Base-by-base conservation (phyloP, 805 yeast genomes). In the Sugiyamaella mastotermitis region DNA sequence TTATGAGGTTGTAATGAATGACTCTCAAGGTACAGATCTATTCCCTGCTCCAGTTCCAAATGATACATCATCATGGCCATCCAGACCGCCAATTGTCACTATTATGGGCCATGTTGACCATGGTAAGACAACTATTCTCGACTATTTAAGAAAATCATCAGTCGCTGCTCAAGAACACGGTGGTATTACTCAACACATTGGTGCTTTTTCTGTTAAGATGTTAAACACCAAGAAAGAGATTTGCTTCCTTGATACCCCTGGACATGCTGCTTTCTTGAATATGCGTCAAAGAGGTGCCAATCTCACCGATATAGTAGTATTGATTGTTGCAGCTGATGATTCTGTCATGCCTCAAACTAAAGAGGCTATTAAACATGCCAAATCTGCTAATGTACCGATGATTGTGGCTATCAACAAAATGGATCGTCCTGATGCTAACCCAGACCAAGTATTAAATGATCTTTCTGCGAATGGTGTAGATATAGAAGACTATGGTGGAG, bases 61-160 rank as follows among this genome's bases (percentile, higher is more conserved):
- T 2, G 69, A 69, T 20, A 54, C 57, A n/a, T 61, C 63, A 5
- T 53, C 61, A 16, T 57, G 81, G 46, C 76, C 74, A 31, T 68
- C 78, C 5, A 67, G 97, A 47, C 87, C 98, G 0, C 98, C 98
- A 0, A 81, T 92, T 17, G 97, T 92, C 4, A 88, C 98, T 0
- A 84, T 92, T 37, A 92, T 92, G 97, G 98, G 98, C 2, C 98
- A 92, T 59, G 98, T 92, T 21, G 98, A 92, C 60, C 98, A 92
- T 56, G 98, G 98, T 2, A 92, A 92, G 58, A 92, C 98, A 1
- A 90, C 98, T 0, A 80, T 92, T 43, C 69, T 92, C 39, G 98
- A 92, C 58, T 76, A 78, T 53, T 65, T 92, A 51, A 70, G 97
- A 31, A 86, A 84, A 48, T 82, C 95, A 0, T 76, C 88, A 0